Evolutionary conservation across 208 protist genomes (phyloP).

Genomic region (Trypanosomatidae sp.): DNA sequence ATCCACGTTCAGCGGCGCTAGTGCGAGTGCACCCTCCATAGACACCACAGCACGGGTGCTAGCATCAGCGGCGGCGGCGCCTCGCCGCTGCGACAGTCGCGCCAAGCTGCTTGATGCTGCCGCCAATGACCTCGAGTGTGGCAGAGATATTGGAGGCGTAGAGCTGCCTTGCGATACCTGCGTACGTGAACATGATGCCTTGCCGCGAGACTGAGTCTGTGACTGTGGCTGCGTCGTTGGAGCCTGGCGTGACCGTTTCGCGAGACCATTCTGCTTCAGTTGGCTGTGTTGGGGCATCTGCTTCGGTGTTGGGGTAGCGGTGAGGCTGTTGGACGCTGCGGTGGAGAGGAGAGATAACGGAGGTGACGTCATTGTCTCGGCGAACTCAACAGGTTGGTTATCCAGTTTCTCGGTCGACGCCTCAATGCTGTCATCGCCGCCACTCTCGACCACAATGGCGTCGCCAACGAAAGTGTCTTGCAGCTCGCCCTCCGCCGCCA

Average conservation of each 20-base stretch:
- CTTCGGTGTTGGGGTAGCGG: neutral
- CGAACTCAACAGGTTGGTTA: neutral
- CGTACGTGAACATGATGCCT: neutral
- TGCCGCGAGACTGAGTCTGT: neutral
- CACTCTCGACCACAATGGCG: neutral
- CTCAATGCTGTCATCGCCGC: neutral
- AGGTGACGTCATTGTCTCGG: neutral
- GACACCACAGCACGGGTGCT: neutral
- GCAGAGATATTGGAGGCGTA: neutral
- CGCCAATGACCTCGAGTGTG: neutral
- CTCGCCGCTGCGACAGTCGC: neutral
- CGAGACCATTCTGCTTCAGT: neutral
- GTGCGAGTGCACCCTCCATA: neutral
- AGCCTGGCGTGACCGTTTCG: neutral
- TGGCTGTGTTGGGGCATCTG: neutral
- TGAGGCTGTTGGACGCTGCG: neutral
- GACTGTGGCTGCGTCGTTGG: neutral
- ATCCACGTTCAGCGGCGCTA: conserved; percentile 6
- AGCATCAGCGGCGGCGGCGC: neutral
- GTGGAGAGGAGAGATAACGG: neutral
- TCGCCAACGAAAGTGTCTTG: neutral
- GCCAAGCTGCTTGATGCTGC: neutral
- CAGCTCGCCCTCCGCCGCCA: neutral
- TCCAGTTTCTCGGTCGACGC: neutral
- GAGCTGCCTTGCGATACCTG: neutral